Percentiles rank a stretch among this genome's conserved stretches.
Conservation (phyloP, 2,329 filamentous ascomycete species). For the Sarocladium brachiariae region DNA sequence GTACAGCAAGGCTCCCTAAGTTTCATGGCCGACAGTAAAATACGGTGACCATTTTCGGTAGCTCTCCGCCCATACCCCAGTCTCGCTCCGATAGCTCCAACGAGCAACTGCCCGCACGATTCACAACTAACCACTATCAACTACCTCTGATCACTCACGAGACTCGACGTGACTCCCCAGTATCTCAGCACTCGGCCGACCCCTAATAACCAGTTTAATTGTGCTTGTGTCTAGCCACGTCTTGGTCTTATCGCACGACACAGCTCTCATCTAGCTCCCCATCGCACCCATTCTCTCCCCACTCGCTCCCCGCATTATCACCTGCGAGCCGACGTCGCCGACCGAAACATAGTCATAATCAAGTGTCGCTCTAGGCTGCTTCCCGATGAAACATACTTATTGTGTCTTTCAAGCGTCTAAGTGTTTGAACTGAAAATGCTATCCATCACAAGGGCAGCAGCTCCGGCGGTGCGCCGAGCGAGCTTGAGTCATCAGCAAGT, state of each 20-base stretch:
- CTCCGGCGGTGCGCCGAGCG: slow-evolving; percentile 14
- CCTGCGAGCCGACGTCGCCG: slow-evolving; percentile 3
- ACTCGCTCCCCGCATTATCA: slow-evolving; percentile 7
- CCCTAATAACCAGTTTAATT: background rate
- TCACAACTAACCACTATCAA: background rate
- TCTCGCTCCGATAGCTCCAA: background rate
- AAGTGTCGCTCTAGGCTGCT: background rate
- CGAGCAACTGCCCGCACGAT: no score
- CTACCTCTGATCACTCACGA: background rate
- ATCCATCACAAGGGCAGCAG: slow-evolving; percentile 2
- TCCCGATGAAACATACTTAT: background rate
- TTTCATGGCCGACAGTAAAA: no score
- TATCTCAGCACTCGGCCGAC: no score
- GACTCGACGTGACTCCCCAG: no score
- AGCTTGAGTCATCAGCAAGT: slow-evolving; percentile 9
- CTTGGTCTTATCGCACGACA: background rate
- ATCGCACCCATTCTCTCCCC: background rate
- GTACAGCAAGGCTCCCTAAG: no score
- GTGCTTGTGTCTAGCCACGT: background rate
- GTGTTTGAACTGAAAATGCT: background rate
- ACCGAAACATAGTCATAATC: background rate
- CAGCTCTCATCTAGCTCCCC: background rate
- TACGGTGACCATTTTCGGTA: background rate
- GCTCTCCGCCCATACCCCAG: background rate
- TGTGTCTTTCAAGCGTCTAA: background rate